Evolutionary conservation across 192 early-diverging fungal genomes (phyloP).

Genomic region (Entomortierella lignicola): DNA sequence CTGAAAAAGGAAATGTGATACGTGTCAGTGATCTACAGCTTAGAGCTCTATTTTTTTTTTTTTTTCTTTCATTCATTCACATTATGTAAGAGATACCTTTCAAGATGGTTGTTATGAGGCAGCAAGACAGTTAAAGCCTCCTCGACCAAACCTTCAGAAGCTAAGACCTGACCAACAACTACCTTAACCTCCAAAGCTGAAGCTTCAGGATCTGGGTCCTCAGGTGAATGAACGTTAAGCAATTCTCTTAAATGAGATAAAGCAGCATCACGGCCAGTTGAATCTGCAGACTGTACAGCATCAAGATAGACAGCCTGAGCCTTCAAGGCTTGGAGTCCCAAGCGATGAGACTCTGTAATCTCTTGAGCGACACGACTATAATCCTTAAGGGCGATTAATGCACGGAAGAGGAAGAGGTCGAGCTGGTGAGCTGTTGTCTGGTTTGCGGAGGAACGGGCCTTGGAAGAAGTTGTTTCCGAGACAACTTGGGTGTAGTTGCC

Average conservation of each 20-base stretch:
- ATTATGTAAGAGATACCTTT: too few relatives aligned
- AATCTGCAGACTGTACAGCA: constrained; percentile 57
- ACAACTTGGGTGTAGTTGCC: constrained; percentile 35
- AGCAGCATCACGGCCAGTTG: constrained; percentile 54
- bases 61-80: constrained; percentile 11
- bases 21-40: constrained; percentile 7
- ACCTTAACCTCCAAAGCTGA: constrained; percentile 65
- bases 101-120: constrained; percentile 77
- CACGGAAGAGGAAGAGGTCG: constrained; percentile 79
- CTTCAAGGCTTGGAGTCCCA: constrained; percentile 75
- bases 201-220: constrained; percentile 55
- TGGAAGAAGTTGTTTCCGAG: constrained; percentile 53
- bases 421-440: constrained; percentile 65
- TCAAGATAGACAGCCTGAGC: constrained; percentile 72
- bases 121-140: constrained; percentile 81
- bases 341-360: constrained; percentile 59
- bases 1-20: constrained; percentile 54
- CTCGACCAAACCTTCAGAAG: constrained; percentile 68
- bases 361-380: constrained; percentile 75
- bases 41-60: background rate
- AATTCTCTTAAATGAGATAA: constrained; percentile 59
- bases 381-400: constrained; percentile 84
- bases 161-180: constrained; percentile 72
- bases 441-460: constrained; percentile 76
- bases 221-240: constrained; percentile 64